phyloP scores from a whole-genome alignment of 2,329 filamentous ascomycete species.

The Tolypocladium tropicale region DNA sequence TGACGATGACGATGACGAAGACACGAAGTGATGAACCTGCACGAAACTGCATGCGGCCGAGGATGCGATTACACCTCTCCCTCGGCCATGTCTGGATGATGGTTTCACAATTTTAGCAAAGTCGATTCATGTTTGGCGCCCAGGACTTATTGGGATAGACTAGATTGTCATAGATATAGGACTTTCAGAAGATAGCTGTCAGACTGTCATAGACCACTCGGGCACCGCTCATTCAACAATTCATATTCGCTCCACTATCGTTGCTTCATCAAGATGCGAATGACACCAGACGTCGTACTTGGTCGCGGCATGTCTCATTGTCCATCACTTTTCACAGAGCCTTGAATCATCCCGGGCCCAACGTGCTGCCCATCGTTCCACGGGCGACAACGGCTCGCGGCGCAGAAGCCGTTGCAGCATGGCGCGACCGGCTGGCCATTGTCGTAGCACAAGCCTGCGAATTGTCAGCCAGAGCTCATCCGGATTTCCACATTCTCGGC shows the following conservation, averaged over 20 bases:
- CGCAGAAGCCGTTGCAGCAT: conserved; percentile 34
- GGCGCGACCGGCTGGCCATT: conserved; percentile 23
- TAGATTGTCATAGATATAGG: too few species aligned
- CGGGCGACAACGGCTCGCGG: conserved; percentile 28
- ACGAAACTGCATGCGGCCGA: too few species aligned
- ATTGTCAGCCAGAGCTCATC: neutral
- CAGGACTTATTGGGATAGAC: too few species aligned
- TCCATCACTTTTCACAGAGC: too few species aligned
- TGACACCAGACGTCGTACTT: too few species aligned
- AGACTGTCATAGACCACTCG: neutral
- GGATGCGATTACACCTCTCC: too few species aligned
- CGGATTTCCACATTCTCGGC: neutral
- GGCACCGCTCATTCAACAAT: neutral
- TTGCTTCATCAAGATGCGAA: too few species aligned
- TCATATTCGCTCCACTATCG: too few species aligned
- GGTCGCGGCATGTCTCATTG: too few species aligned
- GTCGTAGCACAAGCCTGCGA: conserved; percentile 21
- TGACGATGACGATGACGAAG: neutral
- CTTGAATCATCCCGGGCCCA: too few species aligned
- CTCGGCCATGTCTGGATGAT: neutral
- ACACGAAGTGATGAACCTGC: neutral
- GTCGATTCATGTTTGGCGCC: too few species aligned
- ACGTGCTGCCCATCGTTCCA: conserved; percentile 14
- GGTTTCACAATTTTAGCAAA: neutral
- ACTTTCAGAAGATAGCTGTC: neutral